phyloP scores from a whole-genome alignment of 495 filamentous ascomycete genomes.

The Daldinia vernicosa region DNA sequence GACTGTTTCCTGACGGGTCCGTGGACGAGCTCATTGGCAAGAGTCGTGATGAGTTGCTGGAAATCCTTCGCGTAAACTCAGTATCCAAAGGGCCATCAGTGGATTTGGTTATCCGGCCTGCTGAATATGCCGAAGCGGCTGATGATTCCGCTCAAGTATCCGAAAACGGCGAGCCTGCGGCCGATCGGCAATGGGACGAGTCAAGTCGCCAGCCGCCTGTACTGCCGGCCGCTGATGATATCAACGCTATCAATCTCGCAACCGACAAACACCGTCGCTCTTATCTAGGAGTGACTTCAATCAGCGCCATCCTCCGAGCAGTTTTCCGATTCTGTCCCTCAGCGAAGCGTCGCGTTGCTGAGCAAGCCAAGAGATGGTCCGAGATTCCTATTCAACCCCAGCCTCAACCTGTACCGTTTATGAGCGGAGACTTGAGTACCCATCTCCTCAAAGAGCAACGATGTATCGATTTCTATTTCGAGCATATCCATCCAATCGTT shows the following conservation, averaged over 20 bases:
- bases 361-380: conserved; percentile 39
- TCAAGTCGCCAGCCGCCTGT: conserved; percentile 37
- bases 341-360: conserved; percentile 37
- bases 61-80: conserved; percentile 13
- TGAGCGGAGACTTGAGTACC: conserved; percentile 21
- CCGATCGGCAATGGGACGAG: conserved; percentile 42
- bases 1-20: conserved; percentile 26
- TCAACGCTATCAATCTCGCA: conserved; percentile 43
- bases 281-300: conserved; percentile 40
- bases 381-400: conserved; percentile 24
- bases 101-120: neutral
- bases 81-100: neutral
- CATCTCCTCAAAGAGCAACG: conserved; percentile 42
- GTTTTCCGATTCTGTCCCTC: conserved; percentile 40
- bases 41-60: conserved; percentile 34
- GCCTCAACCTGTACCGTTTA: conserved; percentile 15
- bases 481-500: conserved; percentile 41
- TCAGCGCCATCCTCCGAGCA: conserved; percentile 40
- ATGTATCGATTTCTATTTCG: conserved; percentile 44
- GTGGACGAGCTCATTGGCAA: conserved; percentile 39
- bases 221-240: conserved; percentile 36
- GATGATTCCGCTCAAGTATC: conserved; percentile 38
- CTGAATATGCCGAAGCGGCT: conserved; percentile 22
- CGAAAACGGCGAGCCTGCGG: conserved; percentile 36
- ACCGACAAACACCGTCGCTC: conserved; percentile 41